These are phyloP conservation scores for Stagonosporopsis vannaccii DNA, from an alignment of 2,329 filamentous ascomycete genomes.

Conservation along the genomic window DNA sequence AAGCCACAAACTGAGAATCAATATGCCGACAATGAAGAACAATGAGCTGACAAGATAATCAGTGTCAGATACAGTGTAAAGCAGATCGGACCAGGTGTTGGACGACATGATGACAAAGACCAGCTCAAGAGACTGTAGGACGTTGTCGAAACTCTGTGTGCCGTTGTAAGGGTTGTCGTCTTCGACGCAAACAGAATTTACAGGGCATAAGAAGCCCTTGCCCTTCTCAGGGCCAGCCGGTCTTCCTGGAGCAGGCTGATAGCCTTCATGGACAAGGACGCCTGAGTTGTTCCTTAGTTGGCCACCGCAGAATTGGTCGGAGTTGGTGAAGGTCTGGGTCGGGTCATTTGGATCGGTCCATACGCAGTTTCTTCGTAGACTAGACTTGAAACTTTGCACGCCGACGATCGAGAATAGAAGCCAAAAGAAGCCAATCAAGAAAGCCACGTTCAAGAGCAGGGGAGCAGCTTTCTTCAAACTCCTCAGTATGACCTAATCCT, in stretches of 20 bases:
- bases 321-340: slow-evolving; percentile 61
- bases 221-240: slow-evolving; percentile 49
- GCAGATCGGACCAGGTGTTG: slow-evolving; percentile 93
- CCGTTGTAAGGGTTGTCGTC: slow-evolving; percentile 79
- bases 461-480: slow-evolving; percentile 96
- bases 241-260: slow-evolving; percentile 64
- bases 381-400: slow-evolving; percentile 83
- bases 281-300: slow-evolving; percentile 66
- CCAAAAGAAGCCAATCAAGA: slow-evolving; percentile 97
- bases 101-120: slow-evolving; percentile 99
- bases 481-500: slow-evolving; percentile 78
- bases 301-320: slow-evolving; percentile 84
- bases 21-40: slow-evolving; percentile 75
- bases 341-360: slow-evolving; percentile 59
- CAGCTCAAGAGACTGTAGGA: slow-evolving; percentile 86
- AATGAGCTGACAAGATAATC: slow-evolving; percentile 88
- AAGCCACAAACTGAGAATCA: slow-evolving; percentile 95
- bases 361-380: slow-evolving; percentile 57
- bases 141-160: slow-evolving; percentile 95
- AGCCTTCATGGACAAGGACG: slow-evolving; percentile 61
- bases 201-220: slow-evolving; percentile 90
- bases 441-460: slow-evolving; percentile 88
- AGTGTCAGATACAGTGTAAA: slow-evolving; percentile 91
- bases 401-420: slow-evolving; percentile 95
- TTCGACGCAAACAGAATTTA: slow-evolving; percentile 83